A percentile compares a stretch with the other conserved stretches of the same genome.
These are phyloP conservation scores for Tanacetum coccineum DNA, from an alignment of 129 eudicot species.

Conservation along the genomic window DNA sequence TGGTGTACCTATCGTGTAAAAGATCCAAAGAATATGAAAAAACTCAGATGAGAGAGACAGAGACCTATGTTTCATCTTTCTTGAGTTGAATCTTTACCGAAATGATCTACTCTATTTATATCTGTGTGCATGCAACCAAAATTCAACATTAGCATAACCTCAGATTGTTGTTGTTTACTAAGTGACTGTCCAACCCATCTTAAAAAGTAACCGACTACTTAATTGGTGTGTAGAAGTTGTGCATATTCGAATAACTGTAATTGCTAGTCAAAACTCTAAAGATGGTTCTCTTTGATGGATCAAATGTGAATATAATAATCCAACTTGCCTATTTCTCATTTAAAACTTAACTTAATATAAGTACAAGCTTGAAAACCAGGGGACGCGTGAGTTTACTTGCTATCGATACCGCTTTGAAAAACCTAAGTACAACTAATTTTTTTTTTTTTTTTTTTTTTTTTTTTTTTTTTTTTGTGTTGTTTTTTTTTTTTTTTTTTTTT, in stretches of 20 bases:
- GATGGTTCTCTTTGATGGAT: conserved; percentile 5
- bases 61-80: neutral
- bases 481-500: no score
- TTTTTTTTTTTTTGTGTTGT: no score
- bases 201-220: no score
- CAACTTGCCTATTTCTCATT: neutral
- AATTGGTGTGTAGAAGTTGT: no score
- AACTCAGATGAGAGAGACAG: neutral
- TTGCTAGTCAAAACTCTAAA: neutral
- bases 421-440: neutral
- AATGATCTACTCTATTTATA: neutral
- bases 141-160: no score
- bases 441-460: no score
- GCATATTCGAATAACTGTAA: neutral
- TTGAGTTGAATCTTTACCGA: neutral
- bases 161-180: no score
- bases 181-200: no score
- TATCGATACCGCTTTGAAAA: neutral
- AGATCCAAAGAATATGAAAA: no score
- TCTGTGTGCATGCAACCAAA: no score
- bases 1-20: no score
- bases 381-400: neutral
- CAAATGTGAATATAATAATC: conserved; percentile 1
- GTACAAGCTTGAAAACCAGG: conserved; percentile 3
- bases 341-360: no score